Evolutionary conservation across 2,329 filamentous ascomycete species (phyloP).

Genomic region (Hypoxylon sp.): DNA sequence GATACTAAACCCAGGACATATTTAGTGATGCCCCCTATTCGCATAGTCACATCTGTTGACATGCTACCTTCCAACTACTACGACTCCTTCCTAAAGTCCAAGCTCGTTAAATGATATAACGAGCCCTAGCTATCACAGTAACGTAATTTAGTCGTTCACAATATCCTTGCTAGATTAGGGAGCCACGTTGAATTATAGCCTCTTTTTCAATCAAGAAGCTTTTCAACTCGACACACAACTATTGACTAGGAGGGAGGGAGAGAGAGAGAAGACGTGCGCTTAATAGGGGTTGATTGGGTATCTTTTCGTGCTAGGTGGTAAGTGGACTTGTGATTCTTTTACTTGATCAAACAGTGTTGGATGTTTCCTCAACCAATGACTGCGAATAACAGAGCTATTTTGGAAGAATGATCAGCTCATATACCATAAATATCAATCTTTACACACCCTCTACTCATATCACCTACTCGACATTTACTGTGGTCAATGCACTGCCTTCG

Average conservation of each 20-base stretch:
- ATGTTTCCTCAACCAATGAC: background rate
- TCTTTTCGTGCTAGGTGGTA: background rate
- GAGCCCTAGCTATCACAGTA: no score
- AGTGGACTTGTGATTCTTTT: background rate
- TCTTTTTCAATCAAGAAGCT: background rate
- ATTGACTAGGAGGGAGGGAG: background rate
- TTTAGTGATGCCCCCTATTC: no score
- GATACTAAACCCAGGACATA: no score
- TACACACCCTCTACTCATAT: background rate
- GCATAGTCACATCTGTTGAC: no score
- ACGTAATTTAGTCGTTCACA: no score
- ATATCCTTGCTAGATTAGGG: no score
- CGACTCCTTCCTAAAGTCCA: no score
- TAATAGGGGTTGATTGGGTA: background rate
- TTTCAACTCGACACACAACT: background rate
- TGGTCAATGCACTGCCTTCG: background rate
- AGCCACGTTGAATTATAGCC: background rate
- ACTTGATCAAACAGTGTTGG: background rate
- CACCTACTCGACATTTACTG: background rate
- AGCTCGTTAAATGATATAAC: no score
- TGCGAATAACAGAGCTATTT: background rate
- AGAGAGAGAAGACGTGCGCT: background rate
- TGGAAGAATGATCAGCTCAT: background rate
- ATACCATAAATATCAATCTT: background rate
- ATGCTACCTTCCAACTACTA: no score